These are phyloP conservation scores for Sechiopsis laciniata DNA, from an alignment of 306 rosid species.

Conservation along the genomic window DNA sequence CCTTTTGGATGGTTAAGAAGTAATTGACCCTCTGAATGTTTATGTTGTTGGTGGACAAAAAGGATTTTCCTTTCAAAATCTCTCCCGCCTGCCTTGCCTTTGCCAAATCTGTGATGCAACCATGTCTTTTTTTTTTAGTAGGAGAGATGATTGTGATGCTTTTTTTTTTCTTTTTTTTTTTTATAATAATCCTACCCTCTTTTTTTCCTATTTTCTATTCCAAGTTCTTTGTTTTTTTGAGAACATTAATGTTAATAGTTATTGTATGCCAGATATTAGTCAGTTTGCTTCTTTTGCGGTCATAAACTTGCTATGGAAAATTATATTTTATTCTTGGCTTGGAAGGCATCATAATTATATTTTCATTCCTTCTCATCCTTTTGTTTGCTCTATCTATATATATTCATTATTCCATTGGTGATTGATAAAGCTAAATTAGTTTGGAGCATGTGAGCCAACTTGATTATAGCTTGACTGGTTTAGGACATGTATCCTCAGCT, in stretches of 20 bases:
- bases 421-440: not conserved
- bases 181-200: not conserved
- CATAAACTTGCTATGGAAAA: constrained; percentile 37
- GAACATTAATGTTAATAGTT: constrained; percentile 66
- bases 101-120: constrained; percentile 42
- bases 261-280: constrained; percentile 49
- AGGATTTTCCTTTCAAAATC: constrained; percentile 23
- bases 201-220: constrained; percentile 24
- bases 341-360: not conserved
- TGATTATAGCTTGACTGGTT: too few relatives aligned
- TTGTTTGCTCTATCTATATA: not conserved
- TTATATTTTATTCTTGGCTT: constrained; percentile 38
- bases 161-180: constrained; percentile 26
- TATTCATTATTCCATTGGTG: not conserved
- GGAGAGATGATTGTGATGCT: constrained; percentile 67
- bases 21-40: constrained; percentile 33
- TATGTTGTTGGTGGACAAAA: constrained; percentile 34
- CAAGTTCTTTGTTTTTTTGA: constrained; percentile 28
- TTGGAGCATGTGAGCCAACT: not conserved
- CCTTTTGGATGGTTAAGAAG: constrained; percentile 22
- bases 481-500: too few relatives aligned
- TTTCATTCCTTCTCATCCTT: not conserved
- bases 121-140: constrained; percentile 35
- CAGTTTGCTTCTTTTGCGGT: constrained; percentile 32
- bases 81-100: constrained; percentile 13